A percentile compares a stretch with the other conserved stretches of the same genome.
phyloP scores from a whole-genome alignment of 2,329 filamentous ascomycete species.

The Ceratocystis smalleyi region DNA sequence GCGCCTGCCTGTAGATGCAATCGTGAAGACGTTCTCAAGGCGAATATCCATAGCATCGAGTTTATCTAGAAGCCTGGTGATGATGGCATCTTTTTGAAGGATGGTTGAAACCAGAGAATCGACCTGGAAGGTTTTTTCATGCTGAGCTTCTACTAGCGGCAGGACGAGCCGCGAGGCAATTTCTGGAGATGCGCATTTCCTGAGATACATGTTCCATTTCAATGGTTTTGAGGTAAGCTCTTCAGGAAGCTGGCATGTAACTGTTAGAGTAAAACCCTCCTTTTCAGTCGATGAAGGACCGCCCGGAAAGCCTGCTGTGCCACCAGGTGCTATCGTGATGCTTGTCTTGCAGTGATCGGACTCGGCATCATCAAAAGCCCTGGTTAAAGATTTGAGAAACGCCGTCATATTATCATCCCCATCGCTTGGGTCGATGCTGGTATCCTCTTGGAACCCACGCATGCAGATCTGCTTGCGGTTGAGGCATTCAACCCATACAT shows the following conservation, averaged over 20 bases:
- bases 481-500: constrained; percentile 56
- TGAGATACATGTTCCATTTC: constrained; percentile 48
- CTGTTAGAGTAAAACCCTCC: constrained; percentile 34
- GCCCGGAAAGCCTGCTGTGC: constrained; percentile 18
- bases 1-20: constrained; percentile 32
- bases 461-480: constrained; percentile 45
- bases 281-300: constrained; percentile 21
- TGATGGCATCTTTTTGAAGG: constrained; percentile 36
- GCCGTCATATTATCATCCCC: constrained; percentile 51
- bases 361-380: constrained; percentile 34
- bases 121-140: constrained; percentile 27
- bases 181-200: constrained; percentile 28
- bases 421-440: constrained; percentile 58
- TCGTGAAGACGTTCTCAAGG: constrained; percentile 38
- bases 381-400: constrained; percentile 47
- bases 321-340: constrained; percentile 28
- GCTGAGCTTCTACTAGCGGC: constrained; percentile 35
- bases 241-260: constrained; percentile 48
- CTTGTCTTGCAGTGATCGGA: constrained; percentile 30
- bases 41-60: constrained; percentile 36
- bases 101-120: constrained; percentile 31
- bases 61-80: constrained; percentile 38
- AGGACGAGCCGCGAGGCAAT: constrained; percentile 36
- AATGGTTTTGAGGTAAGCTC: constrained; percentile 36
- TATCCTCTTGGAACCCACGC: constrained; percentile 46